Evolutionary conservation across 345 rosid species (phyloP).

Genomic region (Boechera retrofracta): DNA sequence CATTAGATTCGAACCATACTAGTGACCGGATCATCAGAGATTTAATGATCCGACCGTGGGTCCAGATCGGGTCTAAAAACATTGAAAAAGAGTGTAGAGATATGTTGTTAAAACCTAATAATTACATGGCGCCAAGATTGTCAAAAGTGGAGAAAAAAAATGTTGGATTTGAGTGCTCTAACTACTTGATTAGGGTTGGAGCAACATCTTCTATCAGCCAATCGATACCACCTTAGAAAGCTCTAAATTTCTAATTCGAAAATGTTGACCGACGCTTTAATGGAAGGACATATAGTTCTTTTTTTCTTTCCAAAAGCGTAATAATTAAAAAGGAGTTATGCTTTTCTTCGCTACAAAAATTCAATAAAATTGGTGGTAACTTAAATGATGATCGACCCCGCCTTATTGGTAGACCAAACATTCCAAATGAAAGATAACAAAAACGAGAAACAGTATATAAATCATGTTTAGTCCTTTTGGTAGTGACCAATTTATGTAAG

Average conservation of each 20-base stretch:
- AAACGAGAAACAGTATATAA: background rate
- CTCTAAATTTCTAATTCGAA: background rate
- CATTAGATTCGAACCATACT: too few species aligned
- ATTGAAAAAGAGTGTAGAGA: background rate
- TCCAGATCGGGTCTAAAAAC: too few species aligned
- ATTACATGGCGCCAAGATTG: constrained; percentile 7
- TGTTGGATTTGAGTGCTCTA: constrained; percentile 15
- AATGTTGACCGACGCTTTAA: background rate
- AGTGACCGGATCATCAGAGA: too few species aligned
- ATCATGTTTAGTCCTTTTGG: constrained; percentile 14
- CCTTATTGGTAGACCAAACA: constrained; percentile 3
- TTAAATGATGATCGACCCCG: constrained; percentile 26
- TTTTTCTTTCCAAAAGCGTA: constrained; percentile 7
- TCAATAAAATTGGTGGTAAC: constrained; percentile 1
- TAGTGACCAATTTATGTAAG: background rate
- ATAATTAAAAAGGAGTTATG: constrained; percentile 19
- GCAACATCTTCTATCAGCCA: background rate
- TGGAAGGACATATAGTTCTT: background rate
- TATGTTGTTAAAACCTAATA: constrained; percentile 20
- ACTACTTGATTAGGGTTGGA: constrained; percentile 32
- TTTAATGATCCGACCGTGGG: too few species aligned
- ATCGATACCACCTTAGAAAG: background rate
- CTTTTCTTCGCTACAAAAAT: background rate
- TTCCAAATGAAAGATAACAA: background rate
- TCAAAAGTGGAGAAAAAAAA: constrained; percentile 18